Evolutionary conservation across 1,284 basidiomycete genomes (phyloP), one percentile per base, ranked within the genome.

Genomic region (Cryptococcus wingfieldii): DNA sequence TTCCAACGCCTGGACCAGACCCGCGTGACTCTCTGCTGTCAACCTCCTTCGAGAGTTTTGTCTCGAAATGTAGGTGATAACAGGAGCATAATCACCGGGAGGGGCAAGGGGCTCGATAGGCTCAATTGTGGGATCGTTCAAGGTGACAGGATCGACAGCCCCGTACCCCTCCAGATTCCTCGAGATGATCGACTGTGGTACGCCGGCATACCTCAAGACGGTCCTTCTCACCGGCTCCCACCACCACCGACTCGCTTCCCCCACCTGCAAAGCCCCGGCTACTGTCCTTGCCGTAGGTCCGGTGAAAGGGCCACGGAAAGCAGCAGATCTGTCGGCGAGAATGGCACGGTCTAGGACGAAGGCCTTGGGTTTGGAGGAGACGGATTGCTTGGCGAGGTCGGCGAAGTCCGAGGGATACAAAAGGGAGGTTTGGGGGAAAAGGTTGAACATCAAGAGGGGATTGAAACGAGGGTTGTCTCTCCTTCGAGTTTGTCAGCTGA

Each of bases 11-110:
- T 67, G 57, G 5, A 89, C 85, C 42, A 90, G 74, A 4, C 70
- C 76, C 1, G 77, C 73, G 64, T 90, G 87, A 60, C 86, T 81
- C 53, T 83, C 82, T 5, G 79, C 69, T 3, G 84, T 79, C 60
- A 90, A 75, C 62, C 81, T 81, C 51, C 88, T 74, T 42, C 82
- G 68, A 4, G 78, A 73, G 3, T 77, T 78, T 74, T 90, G 88
- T 38, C 88, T 79, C 54, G 82, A 84, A 63, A 90, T 84, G 66
- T 90, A 90, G 13, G 86, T 88, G 48, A 90, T 83, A 12, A 88
- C 81, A 5, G 88, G 76, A 56, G 75, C 79, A 43, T 75, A 75
- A 38, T 49, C 51, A 6, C 71, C 71, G 12, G 48, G 38, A 0
- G 60, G 55, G 0, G 58, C 56, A 0, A 69, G 38, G 2, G 71